Evolutionary conservation across 140 eudicot species (phyloP), one percentile per base, ranked within the genome.

Genomic region (Oenanthe javanica): DNA sequence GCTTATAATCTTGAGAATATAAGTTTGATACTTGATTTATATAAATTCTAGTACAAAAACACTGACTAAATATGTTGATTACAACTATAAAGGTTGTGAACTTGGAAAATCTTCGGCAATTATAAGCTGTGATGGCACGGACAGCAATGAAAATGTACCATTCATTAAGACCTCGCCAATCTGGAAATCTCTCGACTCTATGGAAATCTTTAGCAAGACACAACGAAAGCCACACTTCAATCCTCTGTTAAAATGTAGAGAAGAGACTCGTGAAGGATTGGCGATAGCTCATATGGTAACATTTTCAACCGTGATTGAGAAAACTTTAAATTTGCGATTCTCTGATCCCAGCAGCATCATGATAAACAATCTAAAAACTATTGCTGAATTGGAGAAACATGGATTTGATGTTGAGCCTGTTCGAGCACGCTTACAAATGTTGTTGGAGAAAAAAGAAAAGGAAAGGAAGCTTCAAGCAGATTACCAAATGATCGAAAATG

Each of bases 221-320:
- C 77, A 84, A 12, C 86, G 79, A 72, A 88, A 79, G 79, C 91
- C 91, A 71, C 91, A 88, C 70, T 88, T 88, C 72, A 52, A 81
- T 43, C 82, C 82, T 0, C 76, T 88, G 46, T 2, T n/a, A 45
- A 43, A 81, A 7, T 27, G 43, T 9, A 70, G 74, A 2, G 89
- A 78, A 52, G 82, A 83, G 57, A 73, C 0, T 25, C 89, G 89
- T 0, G 91, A 87, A 82, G 91, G 91, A 78, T 81, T 85, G 43
- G 91, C 91, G 15, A 81, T 87, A 47, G 85, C 71, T 21, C 61
- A 69, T 25, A 79, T 81, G 85, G 84, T 87, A 23, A 85, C 85
- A 9, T 87, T 80, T 48, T 81, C 79, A 11, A 81, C 72, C 55
- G 10, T 83, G 57, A 84, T 76, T 59, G 87, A 81, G n/a, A 79